Evolutionary conservation across 495 filamentous ascomycete genomes (phyloP).

Genomic region (Neurospora tetraspora): DNA sequence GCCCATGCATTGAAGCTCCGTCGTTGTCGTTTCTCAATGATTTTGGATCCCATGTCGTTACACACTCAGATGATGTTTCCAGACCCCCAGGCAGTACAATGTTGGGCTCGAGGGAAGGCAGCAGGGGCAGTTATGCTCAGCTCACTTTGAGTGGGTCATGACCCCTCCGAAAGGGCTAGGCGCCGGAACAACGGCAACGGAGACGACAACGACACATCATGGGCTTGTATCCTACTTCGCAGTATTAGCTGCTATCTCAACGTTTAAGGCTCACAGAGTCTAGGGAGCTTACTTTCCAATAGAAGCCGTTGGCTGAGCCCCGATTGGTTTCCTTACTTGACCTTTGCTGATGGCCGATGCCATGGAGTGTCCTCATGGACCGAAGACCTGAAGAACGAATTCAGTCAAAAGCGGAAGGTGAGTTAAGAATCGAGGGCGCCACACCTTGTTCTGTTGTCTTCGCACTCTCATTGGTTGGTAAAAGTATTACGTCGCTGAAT

Average conservation of each 20-base stretch:
- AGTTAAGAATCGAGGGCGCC: conserved; percentile 6
- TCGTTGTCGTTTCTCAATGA: neutral
- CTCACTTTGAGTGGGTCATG: neutral
- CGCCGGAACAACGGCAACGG: neutral
- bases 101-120: neutral
- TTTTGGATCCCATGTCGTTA: neutral
- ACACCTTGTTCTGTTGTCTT: conserved; percentile 28
- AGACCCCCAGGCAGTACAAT: neutral
- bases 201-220: neutral
- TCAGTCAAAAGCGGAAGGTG: neutral
- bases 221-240: neutral
- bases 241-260: neutral
- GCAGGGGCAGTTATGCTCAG: neutral
- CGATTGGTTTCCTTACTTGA: neutral
- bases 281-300: neutral
- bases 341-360: conserved; percentile 1
- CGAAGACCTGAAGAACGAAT: neutral
- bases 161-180: neutral
- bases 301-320: neutral
- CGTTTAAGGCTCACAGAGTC: neutral
- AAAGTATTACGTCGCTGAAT: conserved; percentile 21
- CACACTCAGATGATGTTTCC: neutral
- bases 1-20: neutral
- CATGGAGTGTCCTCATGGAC: neutral
- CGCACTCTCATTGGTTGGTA: conserved; percentile 25